Conservation (phyloP, 768 basidiomycete genomes). For the Sistotremastrum niveocremeum region DNA sequence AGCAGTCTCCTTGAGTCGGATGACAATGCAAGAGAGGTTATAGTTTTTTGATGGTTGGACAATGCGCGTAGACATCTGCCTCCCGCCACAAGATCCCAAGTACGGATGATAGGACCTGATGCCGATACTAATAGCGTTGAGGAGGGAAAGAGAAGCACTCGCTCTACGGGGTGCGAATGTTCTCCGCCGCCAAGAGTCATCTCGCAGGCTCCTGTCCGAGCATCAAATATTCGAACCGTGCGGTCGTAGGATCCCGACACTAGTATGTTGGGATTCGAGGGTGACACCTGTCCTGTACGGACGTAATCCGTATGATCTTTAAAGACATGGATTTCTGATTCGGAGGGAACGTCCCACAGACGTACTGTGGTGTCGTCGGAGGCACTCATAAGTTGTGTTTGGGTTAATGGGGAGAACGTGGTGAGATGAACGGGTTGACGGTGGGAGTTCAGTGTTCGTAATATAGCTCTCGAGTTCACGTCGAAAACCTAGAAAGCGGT, state of each 20-base stretch:
- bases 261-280: conserved; percentile 69
- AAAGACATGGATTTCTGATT: conserved; percentile 67
- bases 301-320: conserved; percentile 89
- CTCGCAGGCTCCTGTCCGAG: conserved; percentile 70
- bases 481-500: conserved; percentile 64
- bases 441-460: conserved; percentile 84
- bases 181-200: conserved; percentile 53
- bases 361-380: conserved; percentile 93
- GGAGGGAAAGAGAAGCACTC: conserved; percentile 86
- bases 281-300: conserved; percentile 78
- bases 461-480: conserved; percentile 81
- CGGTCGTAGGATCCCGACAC: conserved; percentile 93
- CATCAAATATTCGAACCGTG: conserved; percentile 78
- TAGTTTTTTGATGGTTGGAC: conserved; percentile 97
- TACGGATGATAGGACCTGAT: conserved; percentile 82
- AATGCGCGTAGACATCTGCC: conserved; percentile 81
- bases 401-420: conserved; percentile 72
- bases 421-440: conserved; percentile 95
- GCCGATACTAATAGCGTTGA: conserved; percentile 74
- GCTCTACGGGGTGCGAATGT: conserved; percentile 64
- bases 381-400: conserved; percentile 81
- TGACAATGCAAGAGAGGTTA: conserved; percentile 81
- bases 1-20: conserved; percentile 63
- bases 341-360: conserved; percentile 91
- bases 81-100: conserved; percentile 91